Evolutionary conservation across 2,329 filamentous ascomycete species (phyloP), one percentile per base, ranked within the genome.

Genomic region (Biscogniauxia sp.): DNA sequence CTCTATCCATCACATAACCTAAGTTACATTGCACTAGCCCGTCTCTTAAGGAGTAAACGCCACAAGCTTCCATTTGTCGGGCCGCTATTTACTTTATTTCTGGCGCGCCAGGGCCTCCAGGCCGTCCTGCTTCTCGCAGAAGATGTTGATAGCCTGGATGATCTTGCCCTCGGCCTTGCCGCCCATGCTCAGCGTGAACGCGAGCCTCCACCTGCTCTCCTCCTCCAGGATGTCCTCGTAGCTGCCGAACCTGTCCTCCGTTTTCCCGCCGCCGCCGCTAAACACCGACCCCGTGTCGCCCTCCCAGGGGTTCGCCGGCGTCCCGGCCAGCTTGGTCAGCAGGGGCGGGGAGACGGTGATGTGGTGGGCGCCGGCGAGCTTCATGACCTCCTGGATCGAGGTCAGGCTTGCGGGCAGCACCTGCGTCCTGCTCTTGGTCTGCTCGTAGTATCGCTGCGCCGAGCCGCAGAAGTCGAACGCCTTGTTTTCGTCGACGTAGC

Each of bases 401-500:
- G 84, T 86, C 53, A 88, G 72, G 41, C 82, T 85, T 2, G 84
- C 85, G 0, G 82, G 81, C 5, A 88, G 68, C 2, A 88, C 82
- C 58, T 80, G 74, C 0, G 84, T 86, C 28, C 68, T 76, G 66
- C 68, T 72, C 5, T 69, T 73, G 58, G 74, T 72, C 52, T 68
- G 66, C 25, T 78, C 68, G 67, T 84, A 86, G 69, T 85, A 86
- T 7, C 73, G 72, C 66, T 88, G 84, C 1, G 81, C 79, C 7
- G 78, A 73, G 49, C 79, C 78, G 61, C 80, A 82, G 59, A 86
- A 78, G 51, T 75, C 72, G 45, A 87, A 78, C 15, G 79, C 79
- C 65, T 80, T 82, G 64, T 80, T 72, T 32, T 76, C 69, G 59
- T 84, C 82, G 4, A 77, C 69, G 62, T 80, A 84, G 37, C 80